Conservation (phyloP, 2,329 filamentous ascomycete species). For the Torrubiella hemipterigena region DNA sequence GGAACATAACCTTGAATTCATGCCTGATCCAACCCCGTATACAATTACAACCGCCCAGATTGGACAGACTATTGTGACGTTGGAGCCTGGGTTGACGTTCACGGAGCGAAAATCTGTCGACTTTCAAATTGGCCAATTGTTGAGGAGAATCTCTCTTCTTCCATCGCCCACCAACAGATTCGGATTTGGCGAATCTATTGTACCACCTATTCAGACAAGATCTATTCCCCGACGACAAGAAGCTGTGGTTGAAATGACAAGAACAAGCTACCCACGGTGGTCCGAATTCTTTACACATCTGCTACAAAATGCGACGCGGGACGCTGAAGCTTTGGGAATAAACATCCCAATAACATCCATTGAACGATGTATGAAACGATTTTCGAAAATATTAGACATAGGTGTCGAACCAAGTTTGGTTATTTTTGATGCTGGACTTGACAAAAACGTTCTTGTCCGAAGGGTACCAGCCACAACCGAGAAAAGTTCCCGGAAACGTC, state of each 20-base stretch:
- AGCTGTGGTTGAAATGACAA: slow-evolving; percentile 1
- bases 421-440: slow-evolving; percentile 38
- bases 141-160: slow-evolving; percentile 30
- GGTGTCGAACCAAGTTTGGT: slow-evolving; percentile 41
- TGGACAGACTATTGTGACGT: slow-evolving; percentile 25
- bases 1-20: slow-evolving; percentile 18
- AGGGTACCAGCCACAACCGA: not conserved
- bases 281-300: slow-evolving; percentile 42
- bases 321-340: slow-evolving; percentile 48
- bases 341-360: slow-evolving; percentile 45
- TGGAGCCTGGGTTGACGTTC: slow-evolving; percentile 19
- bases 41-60: slow-evolving; percentile 26
- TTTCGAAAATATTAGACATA: slow-evolving; percentile 36
- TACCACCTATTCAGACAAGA: slow-evolving; percentile 10
- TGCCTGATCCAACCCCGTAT: slow-evolving; percentile 23
- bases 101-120: slow-evolving; percentile 26
- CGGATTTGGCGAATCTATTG: slow-evolving; percentile 21
- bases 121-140: slow-evolving; percentile 33
- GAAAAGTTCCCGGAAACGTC: too few species aligned
- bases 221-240: slow-evolving; percentile 1
- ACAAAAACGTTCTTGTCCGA: slow-evolving; percentile 35
- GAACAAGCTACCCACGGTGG: slow-evolving; percentile 25
- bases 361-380: slow-evolving; percentile 36
- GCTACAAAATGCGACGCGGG: slow-evolving; percentile 42
- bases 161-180: slow-evolving; percentile 35